Percentiles rank a stretch among this genome's conserved stretches.
phyloP scores from a whole-genome alignment of 225 moss, liverwort and hornwort species.

The Antitrichia curtipendula region DNA sequence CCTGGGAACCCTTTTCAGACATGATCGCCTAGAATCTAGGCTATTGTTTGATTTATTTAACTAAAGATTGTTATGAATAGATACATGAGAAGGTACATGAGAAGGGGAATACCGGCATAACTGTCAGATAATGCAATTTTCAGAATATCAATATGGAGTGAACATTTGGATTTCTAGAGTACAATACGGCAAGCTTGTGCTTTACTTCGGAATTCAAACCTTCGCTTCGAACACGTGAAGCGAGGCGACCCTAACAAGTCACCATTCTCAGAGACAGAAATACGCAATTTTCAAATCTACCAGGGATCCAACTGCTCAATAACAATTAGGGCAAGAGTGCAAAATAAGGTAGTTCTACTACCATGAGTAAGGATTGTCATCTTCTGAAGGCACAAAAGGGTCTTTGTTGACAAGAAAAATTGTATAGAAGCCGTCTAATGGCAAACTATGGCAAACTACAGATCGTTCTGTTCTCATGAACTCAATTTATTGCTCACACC shows the following conservation, averaged over 20 bases:
- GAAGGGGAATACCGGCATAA: neutral
- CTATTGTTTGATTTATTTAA: neutral
- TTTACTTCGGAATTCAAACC: neutral
- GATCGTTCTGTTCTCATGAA: neutral
- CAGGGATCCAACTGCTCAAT: neutral
- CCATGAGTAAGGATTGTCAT: neutral
- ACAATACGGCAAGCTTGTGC: neutral
- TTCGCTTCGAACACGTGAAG: neutral
- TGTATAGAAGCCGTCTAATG: neutral
- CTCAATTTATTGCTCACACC: conserved; percentile 2
- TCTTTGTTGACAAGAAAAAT: neutral
- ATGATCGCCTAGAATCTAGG: neutral
- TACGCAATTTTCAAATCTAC: neutral
- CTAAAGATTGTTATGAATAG: neutral
- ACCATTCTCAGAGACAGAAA: neutral
- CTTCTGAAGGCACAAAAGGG: neutral
- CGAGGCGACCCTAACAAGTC: neutral
- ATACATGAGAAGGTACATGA: neutral
- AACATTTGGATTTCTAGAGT: neutral
- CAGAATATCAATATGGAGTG: neutral
- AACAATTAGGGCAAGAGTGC: neutral
- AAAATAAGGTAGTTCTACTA: neutral
- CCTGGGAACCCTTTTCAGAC: neutral
- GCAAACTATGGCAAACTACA: neutral
- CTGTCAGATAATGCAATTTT: neutral